Percentiles rank a stretch among this genome's conserved stretches.
These are phyloP conservation scores for Tulasnella sp. DNA, from an alignment of 768 basidiomycete species.

Conservation along the genomic window DNA sequence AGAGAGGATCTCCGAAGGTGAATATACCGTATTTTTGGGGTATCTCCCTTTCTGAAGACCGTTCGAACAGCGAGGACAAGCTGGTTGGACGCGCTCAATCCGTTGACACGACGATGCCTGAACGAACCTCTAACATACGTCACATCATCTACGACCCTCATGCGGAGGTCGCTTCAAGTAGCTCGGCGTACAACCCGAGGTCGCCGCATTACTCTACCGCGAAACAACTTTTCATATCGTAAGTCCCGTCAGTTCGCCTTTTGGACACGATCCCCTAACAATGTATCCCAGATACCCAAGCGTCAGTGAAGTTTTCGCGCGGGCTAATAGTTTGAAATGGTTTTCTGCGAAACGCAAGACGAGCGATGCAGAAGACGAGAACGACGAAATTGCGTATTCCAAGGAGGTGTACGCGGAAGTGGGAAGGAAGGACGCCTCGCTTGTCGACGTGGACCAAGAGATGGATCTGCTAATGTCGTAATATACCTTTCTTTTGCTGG, in stretches of 20 bases:
- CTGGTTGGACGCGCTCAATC: constrained; percentile 1
- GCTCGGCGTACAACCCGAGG: not conserved
- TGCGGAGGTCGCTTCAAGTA: not conserved
- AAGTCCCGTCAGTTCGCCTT: not conserved
- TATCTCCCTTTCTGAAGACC: not conserved
- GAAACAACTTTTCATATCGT: not conserved
- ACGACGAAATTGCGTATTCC: not conserved
- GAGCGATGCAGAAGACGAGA: not conserved
- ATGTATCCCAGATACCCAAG: not conserved
- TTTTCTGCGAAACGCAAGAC: constrained; percentile 1
- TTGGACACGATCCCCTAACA: not conserved
- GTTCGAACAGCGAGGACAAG: not conserved
- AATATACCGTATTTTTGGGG: not conserved
- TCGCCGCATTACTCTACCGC: constrained; percentile 5
- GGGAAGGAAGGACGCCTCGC: constrained; percentile 11
- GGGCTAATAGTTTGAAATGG: not conserved
- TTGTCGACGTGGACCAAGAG: constrained; percentile 14
- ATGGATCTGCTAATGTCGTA: not conserved
- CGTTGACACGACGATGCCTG: not conserved
- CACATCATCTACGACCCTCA: not conserved
- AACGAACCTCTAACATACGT: not conserved
- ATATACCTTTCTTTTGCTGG: not conserved
- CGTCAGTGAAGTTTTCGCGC: not conserved
- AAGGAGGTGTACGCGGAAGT: constrained; percentile 2
- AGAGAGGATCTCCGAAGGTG: not conserved